Evolutionary conservation across 139 green algal genomes (phyloP).

Genomic region (Coccomyxa sp.): DNA sequence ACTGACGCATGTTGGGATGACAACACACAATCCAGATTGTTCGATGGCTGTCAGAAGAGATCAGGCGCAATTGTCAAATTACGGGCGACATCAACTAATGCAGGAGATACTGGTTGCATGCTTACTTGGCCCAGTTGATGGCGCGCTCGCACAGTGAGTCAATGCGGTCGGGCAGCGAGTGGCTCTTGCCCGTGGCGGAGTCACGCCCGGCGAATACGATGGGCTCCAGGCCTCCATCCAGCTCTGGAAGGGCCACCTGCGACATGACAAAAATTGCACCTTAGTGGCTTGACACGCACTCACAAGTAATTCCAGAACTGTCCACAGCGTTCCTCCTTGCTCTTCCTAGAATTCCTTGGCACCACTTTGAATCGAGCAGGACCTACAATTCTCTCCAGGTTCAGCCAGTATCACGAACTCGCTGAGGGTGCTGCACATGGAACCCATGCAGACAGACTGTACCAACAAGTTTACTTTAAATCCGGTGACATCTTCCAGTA

Average conservation of each 20-base stretch:
- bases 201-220: slow-evolving; percentile 98
- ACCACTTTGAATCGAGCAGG: too few species aligned
- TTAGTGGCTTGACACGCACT: not conserved
- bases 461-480: too few species aligned
- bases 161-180: slow-evolving; percentile 96
- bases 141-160: slow-evolving; percentile 75
- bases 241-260: slow-evolving; percentile 97
- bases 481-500: too few species aligned
- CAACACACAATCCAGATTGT: too few species aligned
- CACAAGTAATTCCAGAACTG: not conserved
- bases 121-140: slow-evolving; percentile 88
- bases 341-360: too few species aligned
- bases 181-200: slow-evolving; percentile 93
- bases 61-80: too few species aligned
- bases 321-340: not conserved
- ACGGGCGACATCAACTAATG: too few species aligned
- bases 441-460: too few species aligned
- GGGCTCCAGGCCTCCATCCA: slow-evolving; percentile 97
- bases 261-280: not conserved
- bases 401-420: not conserved
- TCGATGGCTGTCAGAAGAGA: too few species aligned
- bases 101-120: too few species aligned
- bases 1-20: too few species aligned
- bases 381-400: not conserved
- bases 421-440: too few species aligned